Percentiles rank a stretch among this genome's conserved stretches.
Evolutionary conservation across 2,329 filamentous ascomycete genomes (phyloP).

Genomic region (Lachnellula hyalina): DNA sequence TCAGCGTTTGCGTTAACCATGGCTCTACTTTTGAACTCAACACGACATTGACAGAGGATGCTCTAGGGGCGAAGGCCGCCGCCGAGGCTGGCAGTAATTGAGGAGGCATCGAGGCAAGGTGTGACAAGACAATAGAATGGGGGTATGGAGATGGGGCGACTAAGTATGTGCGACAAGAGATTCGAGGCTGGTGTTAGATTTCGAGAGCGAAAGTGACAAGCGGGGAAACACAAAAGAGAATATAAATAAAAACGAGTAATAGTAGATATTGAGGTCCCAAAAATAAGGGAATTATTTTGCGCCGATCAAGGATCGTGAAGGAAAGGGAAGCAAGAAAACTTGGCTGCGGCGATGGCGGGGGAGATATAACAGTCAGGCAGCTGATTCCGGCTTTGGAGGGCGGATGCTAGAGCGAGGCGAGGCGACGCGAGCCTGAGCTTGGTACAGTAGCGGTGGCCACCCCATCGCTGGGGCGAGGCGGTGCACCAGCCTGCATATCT

Average conservation of each 20-base stretch:
- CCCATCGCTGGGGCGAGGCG: constrained; percentile 2
- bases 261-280: constrained; percentile 46
- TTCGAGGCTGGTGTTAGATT: constrained; percentile 13
- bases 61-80: constrained; percentile 88
- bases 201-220: constrained; percentile 14
- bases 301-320: constrained; percentile 57
- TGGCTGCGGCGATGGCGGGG: constrained; percentile 17
- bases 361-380: constrained; percentile 13
- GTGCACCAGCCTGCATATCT: constrained; percentile 11
- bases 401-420: too few relatives aligned
- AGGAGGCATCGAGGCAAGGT: constrained; percentile 63
- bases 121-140: neutral
- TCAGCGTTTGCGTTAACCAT: constrained; percentile 94
- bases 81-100: constrained; percentile 92
- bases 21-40: constrained; percentile 87
- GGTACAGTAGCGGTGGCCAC: neutral
- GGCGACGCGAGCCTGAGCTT: neutral
- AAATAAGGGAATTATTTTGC: constrained; percentile 51
- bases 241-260: constrained; percentile 31
- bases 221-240: constrained; percentile 30
- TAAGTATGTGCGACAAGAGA: constrained; percentile 15
- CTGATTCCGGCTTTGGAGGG: constrained; percentile 9
- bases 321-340: constrained; percentile 35
- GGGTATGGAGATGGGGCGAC: constrained; percentile 3
- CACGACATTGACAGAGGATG: constrained; percentile 89